These are phyloP conservation scores for Daldinia caldariorum DNA, from an alignment of 495 filamentous ascomycete species.

Conservation along the genomic window DNA sequence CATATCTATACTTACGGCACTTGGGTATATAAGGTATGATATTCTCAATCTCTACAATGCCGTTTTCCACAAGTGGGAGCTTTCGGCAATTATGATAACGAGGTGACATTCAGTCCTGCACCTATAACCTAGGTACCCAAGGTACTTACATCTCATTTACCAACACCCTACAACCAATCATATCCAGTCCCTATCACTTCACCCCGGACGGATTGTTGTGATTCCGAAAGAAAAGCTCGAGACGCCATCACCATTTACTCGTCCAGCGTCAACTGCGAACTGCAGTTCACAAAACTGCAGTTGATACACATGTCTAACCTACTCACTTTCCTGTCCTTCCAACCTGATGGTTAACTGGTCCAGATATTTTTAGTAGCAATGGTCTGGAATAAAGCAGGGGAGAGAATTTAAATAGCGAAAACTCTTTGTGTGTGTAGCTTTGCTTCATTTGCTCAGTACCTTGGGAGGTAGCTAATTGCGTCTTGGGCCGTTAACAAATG, in stretches of 20 bases:
- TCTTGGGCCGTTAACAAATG: no score
- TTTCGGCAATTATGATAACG: no score
- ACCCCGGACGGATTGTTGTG: slow-evolving; percentile 21
- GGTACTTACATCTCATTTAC: slow-evolving; percentile 5
- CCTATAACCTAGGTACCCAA: not conserved
- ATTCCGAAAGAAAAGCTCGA: slow-evolving; percentile 16
- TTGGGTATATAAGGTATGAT: not conserved
- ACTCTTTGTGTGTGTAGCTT: not conserved
- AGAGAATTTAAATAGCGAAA: no score
- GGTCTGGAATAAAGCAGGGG: not conserved
- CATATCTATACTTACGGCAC: no score
- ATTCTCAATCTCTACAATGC: not conserved
- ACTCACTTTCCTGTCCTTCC: not conserved
- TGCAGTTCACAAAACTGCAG: not conserved
- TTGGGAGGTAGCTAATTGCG: not conserved
- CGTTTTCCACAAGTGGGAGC: not conserved
- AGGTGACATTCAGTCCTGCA: no score
- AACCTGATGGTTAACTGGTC: not conserved
- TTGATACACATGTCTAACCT: not conserved
- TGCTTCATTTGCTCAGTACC: not conserved
- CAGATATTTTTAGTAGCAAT: slow-evolving; percentile 10
- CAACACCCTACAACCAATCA: slow-evolving; percentile 26
- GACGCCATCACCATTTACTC: not conserved
- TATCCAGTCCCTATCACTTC: not conserved
- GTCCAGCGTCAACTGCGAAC: not conserved